Percentiles rank a stretch among this genome's conserved stretches.
Evolutionary conservation across 192 early-diverging fungal genomes (phyloP).

Genomic region (Entomortierella chlamydospora): DNA sequence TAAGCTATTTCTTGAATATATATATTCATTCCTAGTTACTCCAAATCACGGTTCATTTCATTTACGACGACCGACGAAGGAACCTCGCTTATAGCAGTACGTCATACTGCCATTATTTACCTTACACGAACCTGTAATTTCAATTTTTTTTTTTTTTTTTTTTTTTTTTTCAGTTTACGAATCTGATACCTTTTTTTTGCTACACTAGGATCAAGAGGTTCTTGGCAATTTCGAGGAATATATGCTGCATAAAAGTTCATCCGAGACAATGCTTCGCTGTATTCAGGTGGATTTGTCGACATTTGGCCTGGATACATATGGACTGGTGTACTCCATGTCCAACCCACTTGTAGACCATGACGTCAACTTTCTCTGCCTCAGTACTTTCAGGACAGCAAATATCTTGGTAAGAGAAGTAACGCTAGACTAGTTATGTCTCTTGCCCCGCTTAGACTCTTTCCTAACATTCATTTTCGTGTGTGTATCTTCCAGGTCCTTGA

Average conservation of each 20-base stretch:
- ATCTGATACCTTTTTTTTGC: background rate
- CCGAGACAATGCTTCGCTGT: constrained; percentile 59
- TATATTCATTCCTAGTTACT: constrained; percentile 1
- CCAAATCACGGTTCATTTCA: constrained; percentile 61
- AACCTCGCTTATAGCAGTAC: constrained; percentile 63
- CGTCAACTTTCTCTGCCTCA: constrained; percentile 69
- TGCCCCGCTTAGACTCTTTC: too few relatives aligned
- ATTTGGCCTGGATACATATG: constrained; percentile 68
- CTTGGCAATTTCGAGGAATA: constrained; percentile 56
- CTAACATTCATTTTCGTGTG: too few relatives aligned
- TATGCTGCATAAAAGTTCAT: constrained; percentile 54
- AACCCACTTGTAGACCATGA: constrained; percentile 61
- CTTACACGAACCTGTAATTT: too few relatives aligned
- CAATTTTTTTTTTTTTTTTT: too few relatives aligned
- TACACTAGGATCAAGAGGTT: constrained; percentile 56
- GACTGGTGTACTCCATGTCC: constrained; percentile 71
- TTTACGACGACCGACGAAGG: constrained; percentile 69
- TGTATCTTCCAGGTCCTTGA: constrained; percentile 32
- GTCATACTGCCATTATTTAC: too few relatives aligned
- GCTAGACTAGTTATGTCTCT: too few relatives aligned
- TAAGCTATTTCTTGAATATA: too few relatives aligned
- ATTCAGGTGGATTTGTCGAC: constrained; percentile 70
- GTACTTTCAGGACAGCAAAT: constrained; percentile 69
- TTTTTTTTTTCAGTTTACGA: background rate
- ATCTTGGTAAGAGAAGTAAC: constrained; percentile 63